Evolutionary conservation across 2,329 filamentous ascomycete species (phyloP).

Genomic region (Xylariaceae sp.): DNA sequence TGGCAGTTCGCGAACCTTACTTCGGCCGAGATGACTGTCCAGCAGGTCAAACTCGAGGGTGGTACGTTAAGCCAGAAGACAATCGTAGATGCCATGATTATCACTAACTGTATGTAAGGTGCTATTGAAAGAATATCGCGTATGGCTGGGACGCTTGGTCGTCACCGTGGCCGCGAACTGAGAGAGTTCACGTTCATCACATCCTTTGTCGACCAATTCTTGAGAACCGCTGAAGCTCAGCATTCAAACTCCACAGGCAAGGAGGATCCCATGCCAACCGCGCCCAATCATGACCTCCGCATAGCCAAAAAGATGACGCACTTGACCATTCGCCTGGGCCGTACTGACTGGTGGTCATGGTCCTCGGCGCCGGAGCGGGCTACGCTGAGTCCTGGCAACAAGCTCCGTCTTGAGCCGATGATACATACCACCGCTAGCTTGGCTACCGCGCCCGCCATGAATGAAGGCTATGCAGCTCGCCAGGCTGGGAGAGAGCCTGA

Average conservation of each 20-base stretch:
- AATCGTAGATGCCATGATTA: background rate
- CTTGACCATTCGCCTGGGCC: constrained; percentile 20
- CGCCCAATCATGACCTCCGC: constrained; percentile 8
- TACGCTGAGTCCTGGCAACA: constrained; percentile 6
- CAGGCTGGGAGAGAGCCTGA: constrained; percentile 18
- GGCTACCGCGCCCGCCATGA: constrained; percentile 12
- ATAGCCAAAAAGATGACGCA: constrained; percentile 18
- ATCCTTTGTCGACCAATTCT: constrained; percentile 15
- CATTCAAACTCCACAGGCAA: background rate
- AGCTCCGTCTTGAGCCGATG: constrained; percentile 23
- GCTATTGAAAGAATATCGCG: constrained; percentile 9
- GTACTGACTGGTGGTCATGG: constrained; percentile 26
- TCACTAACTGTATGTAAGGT: background rate
- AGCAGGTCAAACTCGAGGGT: constrained; percentile 21
- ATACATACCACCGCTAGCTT: constrained; percentile 15
- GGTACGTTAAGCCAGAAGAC: constrained; percentile 11
- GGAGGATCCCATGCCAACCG: constrained; percentile 4
- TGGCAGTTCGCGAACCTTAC: constrained; percentile 26
- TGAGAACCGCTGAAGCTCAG: background rate
- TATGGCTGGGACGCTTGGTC: constrained; percentile 15
- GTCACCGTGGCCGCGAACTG: constrained; percentile 15
- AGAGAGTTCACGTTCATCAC: constrained; percentile 11
- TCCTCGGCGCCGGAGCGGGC: constrained; percentile 14
- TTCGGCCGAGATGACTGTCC: constrained; percentile 19
- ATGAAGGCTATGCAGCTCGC: constrained; percentile 19